Percentiles rank a stretch among this genome's conserved stretches.
phyloP scores from a whole-genome alignment of 2,329 filamentous ascomycete genomes.

The Geosmithia flava region DNA sequence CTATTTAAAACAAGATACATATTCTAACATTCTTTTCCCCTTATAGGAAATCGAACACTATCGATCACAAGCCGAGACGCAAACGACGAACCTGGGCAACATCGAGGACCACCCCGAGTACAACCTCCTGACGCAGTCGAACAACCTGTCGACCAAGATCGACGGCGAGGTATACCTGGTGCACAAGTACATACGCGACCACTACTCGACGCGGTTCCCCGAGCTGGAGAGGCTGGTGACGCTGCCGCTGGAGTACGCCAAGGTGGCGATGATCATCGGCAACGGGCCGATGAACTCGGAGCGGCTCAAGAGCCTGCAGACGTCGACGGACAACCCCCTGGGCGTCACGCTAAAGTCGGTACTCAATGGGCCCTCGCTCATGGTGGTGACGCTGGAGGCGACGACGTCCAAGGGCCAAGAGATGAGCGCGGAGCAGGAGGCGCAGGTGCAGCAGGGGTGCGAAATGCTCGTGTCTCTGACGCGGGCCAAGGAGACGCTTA shows the following conservation, averaged over 20 bases:
- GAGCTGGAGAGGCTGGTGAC: slow-evolving; percentile 84
- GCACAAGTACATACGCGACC: slow-evolving; percentile 92
- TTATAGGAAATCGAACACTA: slow-evolving; percentile 69
- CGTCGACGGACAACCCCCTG: slow-evolving; percentile 66
- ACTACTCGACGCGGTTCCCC: slow-evolving; percentile 88
- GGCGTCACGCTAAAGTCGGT: slow-evolving; percentile 66
- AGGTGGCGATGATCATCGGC: slow-evolving; percentile 83
- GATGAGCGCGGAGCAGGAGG: slow-evolving; percentile 63
- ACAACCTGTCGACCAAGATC: slow-evolving; percentile 81
- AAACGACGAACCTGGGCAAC: slow-evolving; percentile 58
- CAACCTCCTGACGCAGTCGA: slow-evolving; percentile 76
- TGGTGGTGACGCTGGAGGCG: slow-evolving; percentile 93
- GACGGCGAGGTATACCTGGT: slow-evolving; percentile 86
- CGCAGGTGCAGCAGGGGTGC: slow-evolving; percentile 64
- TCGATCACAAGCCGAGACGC: slow-evolving; percentile 55
- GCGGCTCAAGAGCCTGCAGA: slow-evolving; percentile 69
- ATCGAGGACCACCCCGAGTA: slow-evolving; percentile 91
- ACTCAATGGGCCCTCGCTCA: slow-evolving; percentile 77
- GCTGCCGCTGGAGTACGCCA: slow-evolving; percentile 89
- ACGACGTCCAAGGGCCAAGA: slow-evolving; percentile 76
- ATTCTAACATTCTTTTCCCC: slow-evolving; percentile 49
- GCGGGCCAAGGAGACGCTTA: slow-evolving; percentile 73
- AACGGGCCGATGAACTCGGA: slow-evolving; percentile 78
- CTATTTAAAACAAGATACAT: slow-evolving; percentile 9
- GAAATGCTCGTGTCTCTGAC: slow-evolving; percentile 83